phyloP scores from a whole-genome alignment of 176 grass and related monocot species.

The Avena eriantha region DNA sequence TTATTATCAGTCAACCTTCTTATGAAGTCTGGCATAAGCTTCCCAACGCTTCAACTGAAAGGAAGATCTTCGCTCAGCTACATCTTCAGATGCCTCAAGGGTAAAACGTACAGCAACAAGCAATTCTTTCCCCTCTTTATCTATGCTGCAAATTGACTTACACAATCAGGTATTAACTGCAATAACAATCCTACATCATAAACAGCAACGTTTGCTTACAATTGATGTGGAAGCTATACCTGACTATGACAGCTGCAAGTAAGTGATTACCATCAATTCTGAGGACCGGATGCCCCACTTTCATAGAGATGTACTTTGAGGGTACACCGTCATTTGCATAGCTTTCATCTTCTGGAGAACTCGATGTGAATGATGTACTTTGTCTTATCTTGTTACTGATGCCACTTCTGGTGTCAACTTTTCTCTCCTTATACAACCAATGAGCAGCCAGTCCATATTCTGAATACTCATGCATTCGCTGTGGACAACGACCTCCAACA shows the following conservation, averaged over 20 bases:
- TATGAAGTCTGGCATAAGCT: conserved; percentile 91
- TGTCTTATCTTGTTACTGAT: conserved; percentile 54
- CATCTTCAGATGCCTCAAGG: conserved; percentile 95
- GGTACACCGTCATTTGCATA: conserved; percentile 57
- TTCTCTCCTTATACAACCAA: conserved; percentile 98
- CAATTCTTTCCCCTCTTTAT: conserved; percentile 87
- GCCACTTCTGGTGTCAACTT: conserved; percentile 49
- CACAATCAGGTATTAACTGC: conserved; percentile 34
- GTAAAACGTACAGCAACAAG: conserved; percentile 93
- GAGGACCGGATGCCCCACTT: conserved; percentile 89
- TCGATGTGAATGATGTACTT: conserved; percentile 64
- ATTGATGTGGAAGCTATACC: conserved; percentile 56
- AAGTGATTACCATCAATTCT: conserved; percentile 91
- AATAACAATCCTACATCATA: conserved; percentile 38
- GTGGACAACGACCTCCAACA: conserved; percentile 48
- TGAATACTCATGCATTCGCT: conserved; percentile 96
- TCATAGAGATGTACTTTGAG: conserved; percentile 83
- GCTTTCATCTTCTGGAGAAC: conserved; percentile 69
- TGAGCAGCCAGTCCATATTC: conserved; percentile 95
- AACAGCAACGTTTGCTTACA: conserved; percentile 26
- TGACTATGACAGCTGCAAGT: conserved; percentile 88
- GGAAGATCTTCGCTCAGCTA: conserved; percentile 81
- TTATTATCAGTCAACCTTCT: conserved; percentile 67
- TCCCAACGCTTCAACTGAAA: conserved; percentile 90
- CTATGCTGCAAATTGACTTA: conserved; percentile 68